Evolutionary conservation across 108 stramenopile genomes (phyloP), one percentile per base, ranked within the genome.

Genomic region (Cyclotella choctawhatcheeana): DNA sequence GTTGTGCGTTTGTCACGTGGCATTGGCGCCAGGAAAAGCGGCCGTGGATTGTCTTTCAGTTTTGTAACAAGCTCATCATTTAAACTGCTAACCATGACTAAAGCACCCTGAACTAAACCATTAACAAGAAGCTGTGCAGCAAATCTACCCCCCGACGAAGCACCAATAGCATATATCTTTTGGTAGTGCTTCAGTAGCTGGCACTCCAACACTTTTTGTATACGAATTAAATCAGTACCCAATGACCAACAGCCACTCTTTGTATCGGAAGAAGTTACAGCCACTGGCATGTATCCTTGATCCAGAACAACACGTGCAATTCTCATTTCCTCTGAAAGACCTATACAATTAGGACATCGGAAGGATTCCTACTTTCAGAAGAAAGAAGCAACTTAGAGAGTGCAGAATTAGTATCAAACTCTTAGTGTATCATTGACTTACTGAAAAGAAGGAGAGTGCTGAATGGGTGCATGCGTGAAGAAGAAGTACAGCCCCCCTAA

Each of bases 21-120:
- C 84, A 85, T 85, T 58, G 81, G 81, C 13, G 84, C 84, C 2
- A 85, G 62, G 58, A 82, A 85, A 4, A 82, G n/a, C 2, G 63
- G 71, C 37, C 54, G 52, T 5, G 71, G 71, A 43, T 52, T 53
- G 21, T 24, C 26, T 55, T 29, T 24, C n/a, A 79, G 43, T 35
- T 54, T 50, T 18, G 58, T 30, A 20, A 64, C 70, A 4, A 74
- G 50, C 0, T 71, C 31, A 25, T 58, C n/a, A 34, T 45, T 20
- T 32, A 85, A 37, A 32, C 69, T 53, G 77, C 79, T 82, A 27
- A 85, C 84, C 81, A 82, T 82, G 50, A 85, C 72, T 29, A 79
- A 17, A 0, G 76, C 81, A n/a, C 62, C 74, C 13, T 71, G 31
- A 5, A 66, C 77, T 0, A 85, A 14, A 8, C 68, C 58, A 17